Evolutionary conservation across 352 stramenopile genomes (phyloP).

Genomic region (Globisporangium paroecandrum): DNA sequence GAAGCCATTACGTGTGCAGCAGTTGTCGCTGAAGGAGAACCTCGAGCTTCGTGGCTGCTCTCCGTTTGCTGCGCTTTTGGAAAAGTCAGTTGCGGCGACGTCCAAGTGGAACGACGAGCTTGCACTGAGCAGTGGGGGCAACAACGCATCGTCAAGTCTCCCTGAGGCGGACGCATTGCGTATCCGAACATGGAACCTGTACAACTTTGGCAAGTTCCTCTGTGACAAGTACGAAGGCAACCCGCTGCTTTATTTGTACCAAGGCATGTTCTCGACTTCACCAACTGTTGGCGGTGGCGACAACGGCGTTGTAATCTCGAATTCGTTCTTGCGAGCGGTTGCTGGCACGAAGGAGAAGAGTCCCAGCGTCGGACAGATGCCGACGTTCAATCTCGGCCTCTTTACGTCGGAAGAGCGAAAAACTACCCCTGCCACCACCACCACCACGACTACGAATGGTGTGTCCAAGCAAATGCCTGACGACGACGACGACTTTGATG

Average conservation of each 20-base stretch:
- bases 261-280: slow-evolving; percentile 33
- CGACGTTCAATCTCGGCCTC: slow-evolving; percentile 31
- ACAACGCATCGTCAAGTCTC: slow-evolving; percentile 21
- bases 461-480: slow-evolving; percentile 23
- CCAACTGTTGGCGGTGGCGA: slow-evolving; percentile 17
- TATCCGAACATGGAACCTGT: slow-evolving; percentile 61
- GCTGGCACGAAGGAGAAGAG: slow-evolving; percentile 5
- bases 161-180: slow-evolving; percentile 44
- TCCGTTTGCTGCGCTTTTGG: slow-evolving; percentile 36
- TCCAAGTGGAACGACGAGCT: slow-evolving; percentile 29
- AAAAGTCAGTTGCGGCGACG: slow-evolving; percentile 7
- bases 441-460: background rate
- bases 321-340: slow-evolving; percentile 18
- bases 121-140: slow-evolving; percentile 7
- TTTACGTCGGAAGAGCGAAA: slow-evolving; percentile 15
- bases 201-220: slow-evolving; percentile 53
- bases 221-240: slow-evolving; percentile 59
- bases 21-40: slow-evolving; percentile 67
- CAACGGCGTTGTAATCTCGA: slow-evolving; percentile 7
- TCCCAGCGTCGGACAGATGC: slow-evolving; percentile 10
- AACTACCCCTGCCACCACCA: background rate
- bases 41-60: slow-evolving; percentile 68
- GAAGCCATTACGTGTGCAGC: slow-evolving; percentile 29
- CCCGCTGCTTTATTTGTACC: slow-evolving; percentile 50
- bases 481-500: slow-evolving; percentile 76